These are phyloP conservation scores for Venturia nashicola DNA, from an alignment of 2,329 filamentous ascomycete genomes.

Conservation along the genomic window DNA sequence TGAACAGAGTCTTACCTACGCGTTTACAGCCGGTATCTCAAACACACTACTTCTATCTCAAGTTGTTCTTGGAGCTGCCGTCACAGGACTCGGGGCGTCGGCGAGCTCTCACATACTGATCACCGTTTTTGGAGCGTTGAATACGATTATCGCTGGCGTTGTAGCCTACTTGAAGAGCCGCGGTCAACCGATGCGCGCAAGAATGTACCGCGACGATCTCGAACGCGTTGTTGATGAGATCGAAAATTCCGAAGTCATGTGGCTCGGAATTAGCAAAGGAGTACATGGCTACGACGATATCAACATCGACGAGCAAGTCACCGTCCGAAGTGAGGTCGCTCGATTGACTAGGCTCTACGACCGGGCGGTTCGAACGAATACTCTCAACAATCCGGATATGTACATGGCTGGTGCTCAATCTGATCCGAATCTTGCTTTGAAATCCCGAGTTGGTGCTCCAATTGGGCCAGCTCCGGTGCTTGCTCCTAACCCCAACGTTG, in stretches of 20 bases:
- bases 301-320: constrained; percentile 30
- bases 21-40: constrained; percentile 24
- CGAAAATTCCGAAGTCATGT: constrained; percentile 29
- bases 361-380: constrained; percentile 10
- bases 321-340: constrained; percentile 22
- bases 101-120: constrained; percentile 24
- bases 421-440: background rate
- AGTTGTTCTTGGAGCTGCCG: constrained; percentile 26
- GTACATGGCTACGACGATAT: constrained; percentile 34
- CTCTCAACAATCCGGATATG: constrained; percentile 10
- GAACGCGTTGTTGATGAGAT: constrained; percentile 29
- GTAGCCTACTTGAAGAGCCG: constrained; percentile 28
- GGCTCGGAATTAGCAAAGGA: constrained; percentile 30
- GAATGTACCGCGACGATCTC: constrained; percentile 29
- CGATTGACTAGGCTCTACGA: constrained; percentile 11
- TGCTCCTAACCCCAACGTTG: background rate
- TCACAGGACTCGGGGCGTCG: constrained; percentile 27
- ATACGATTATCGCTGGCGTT: constrained; percentile 29
- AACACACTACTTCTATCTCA: constrained; percentile 27
- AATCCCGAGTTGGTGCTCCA: background rate
- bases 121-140: constrained; percentile 27
- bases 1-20: constrained; percentile 22
- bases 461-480: background rate
- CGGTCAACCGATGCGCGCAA: constrained; percentile 27
- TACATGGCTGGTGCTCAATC: constrained; percentile 4